These are phyloP conservation scores for Mesembryanthemum crystallinum DNA, from an alignment of 148 eudicot genomes.

Conservation along the genomic window DNA sequence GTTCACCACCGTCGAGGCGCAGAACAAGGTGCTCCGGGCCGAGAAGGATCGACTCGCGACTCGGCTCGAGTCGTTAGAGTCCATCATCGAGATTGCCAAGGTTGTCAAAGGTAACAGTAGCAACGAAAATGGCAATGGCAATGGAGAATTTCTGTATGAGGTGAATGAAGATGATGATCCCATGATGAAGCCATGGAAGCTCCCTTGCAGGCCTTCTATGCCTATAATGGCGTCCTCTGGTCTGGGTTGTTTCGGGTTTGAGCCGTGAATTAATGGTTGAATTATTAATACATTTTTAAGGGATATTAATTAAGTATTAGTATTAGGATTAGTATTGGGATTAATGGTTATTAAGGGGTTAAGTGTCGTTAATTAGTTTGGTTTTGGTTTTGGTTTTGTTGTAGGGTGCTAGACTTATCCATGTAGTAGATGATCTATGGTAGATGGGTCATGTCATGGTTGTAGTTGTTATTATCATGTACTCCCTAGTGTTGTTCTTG, in stretches of 20 bases:
- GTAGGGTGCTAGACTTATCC: too few species aligned
- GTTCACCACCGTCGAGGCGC: constrained; percentile 28
- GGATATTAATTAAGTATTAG: not conserved
- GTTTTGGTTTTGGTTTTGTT: too few species aligned
- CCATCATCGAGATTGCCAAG: constrained; percentile 31
- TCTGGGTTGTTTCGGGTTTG: constrained; percentile 11
- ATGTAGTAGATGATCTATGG: too few species aligned
- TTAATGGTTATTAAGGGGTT: too few species aligned
- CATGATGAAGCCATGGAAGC: constrained; percentile 45
- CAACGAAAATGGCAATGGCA: not conserved
- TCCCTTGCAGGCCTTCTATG: constrained; percentile 31
- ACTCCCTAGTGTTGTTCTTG: too few species aligned
- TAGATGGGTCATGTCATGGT: too few species aligned
- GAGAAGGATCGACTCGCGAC: constrained; percentile 42
- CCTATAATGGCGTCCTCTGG: constrained; percentile 25
- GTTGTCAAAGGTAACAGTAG: constrained; percentile 20
- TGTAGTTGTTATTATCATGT: too few species aligned
- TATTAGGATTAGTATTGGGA: too few species aligned
- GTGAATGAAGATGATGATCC: constrained; percentile 19
- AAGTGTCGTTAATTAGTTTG: too few species aligned
- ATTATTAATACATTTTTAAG: too few species aligned
- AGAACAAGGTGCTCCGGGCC: constrained; percentile 34
- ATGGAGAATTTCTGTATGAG: constrained; percentile 14
- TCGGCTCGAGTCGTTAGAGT: constrained; percentile 47
- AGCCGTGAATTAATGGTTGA: not conserved